These are phyloP conservation scores for Rhynchospora pubera DNA, from an alignment of 176 grass and related monocot species.

Conservation along the genomic window DNA sequence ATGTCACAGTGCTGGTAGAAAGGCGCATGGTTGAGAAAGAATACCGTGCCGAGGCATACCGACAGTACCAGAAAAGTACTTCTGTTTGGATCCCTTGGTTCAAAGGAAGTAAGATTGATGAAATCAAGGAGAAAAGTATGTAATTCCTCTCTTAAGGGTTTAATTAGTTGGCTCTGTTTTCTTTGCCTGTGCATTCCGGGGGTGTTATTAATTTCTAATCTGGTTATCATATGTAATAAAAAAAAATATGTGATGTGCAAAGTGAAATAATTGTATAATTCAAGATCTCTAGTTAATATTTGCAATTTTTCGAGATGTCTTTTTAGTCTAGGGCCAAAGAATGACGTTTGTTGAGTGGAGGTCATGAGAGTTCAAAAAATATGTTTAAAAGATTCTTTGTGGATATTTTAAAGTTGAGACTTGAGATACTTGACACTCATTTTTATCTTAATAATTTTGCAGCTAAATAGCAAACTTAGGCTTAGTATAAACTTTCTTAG, in stretches of 20 bases:
- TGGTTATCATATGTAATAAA: background rate
- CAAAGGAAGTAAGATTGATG: slow-evolving; percentile 26
- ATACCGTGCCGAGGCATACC: slow-evolving; percentile 52
- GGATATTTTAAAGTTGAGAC: too few relatives aligned
- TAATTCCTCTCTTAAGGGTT: background rate
- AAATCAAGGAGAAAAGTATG: slow-evolving; percentile 37
- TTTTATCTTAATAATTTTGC: background rate
- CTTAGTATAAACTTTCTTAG: background rate
- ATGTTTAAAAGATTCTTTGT: too few relatives aligned
- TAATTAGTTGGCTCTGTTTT: background rate
- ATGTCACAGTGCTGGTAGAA: slow-evolving; percentile 74
- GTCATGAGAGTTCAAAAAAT: too few relatives aligned
- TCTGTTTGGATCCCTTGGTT: slow-evolving; percentile 94
- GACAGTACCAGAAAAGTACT: slow-evolving; percentile 53
- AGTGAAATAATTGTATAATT: background rate
- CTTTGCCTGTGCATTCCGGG: background rate
- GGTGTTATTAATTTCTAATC: background rate
- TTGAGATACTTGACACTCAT: background rate
- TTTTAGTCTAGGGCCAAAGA: too few relatives aligned
- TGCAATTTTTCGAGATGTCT: too few relatives aligned
- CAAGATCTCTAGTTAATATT: background rate
- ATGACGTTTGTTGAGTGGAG: too few relatives aligned
- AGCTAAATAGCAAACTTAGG: background rate
- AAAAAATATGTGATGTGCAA: slow-evolving; percentile 12
- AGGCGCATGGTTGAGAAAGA: slow-evolving; percentile 74